Evolutionary conservation across 1,284 basidiomycete genomes (phyloP).

Genomic region (Fomitopsis schrenkii): DNA sequence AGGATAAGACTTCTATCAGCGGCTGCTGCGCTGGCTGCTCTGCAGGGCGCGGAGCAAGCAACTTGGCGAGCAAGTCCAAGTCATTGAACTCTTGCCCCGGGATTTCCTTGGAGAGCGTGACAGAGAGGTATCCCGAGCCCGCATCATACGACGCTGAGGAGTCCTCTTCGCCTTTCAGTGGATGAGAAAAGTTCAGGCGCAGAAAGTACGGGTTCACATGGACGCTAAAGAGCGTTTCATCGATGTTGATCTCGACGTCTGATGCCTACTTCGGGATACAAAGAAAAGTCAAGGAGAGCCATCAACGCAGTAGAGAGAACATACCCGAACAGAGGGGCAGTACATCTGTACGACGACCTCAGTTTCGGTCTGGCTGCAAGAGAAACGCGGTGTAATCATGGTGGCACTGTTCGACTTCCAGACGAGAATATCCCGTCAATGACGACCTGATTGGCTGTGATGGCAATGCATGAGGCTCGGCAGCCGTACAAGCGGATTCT

Average conservation of each 20-base stretch:
- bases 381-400: constrained; percentile 82
- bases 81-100: constrained; percentile 67
- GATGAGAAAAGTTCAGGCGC: constrained; percentile 65
- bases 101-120: constrained; percentile 64
- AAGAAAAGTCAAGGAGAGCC: constrained; percentile 24
- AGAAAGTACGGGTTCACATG: constrained; percentile 81
- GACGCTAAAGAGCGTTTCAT: constrained; percentile 64
- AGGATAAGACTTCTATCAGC: constrained; percentile 61
- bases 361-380: constrained; percentile 62
- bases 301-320: constrained; percentile 23
- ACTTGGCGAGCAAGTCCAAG: constrained; percentile 69
- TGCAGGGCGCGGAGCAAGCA: constrained; percentile 61
- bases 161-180: constrained; percentile 62
- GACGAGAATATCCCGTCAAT: neutral
- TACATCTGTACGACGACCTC: constrained; percentile 62
- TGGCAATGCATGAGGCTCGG: too few relatives aligned
- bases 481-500: too few relatives aligned
- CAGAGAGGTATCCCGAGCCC: constrained; percentile 61
- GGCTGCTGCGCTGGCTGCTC: constrained; percentile 34
- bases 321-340: constrained; percentile 75
- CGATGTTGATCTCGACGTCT: constrained; percentile 74
- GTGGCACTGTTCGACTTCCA: constrained; percentile 3
- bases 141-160: constrained; percentile 73
- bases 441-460: too few relatives aligned
- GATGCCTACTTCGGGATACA: constrained; percentile 50